Evolutionary conservation across 441 rosid genomes (phyloP), one percentile per base, ranked within the genome.

Genomic region (Omphalea diandra): DNA sequence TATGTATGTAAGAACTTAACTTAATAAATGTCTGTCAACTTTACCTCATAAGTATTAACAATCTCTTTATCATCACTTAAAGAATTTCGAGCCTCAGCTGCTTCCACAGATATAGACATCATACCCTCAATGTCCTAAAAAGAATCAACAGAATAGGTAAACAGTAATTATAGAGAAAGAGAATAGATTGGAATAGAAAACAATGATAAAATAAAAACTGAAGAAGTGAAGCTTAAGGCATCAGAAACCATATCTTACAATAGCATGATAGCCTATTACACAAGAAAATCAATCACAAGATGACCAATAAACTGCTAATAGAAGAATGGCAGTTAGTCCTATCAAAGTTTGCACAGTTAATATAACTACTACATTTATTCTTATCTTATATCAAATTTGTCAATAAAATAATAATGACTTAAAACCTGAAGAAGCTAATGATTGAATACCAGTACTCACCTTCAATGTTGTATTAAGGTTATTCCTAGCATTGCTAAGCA

Each of bases 31-130:
- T 70, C 62, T 66, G 64, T 24, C 57, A 67, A 49, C 58, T 69
- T 59, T 81, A 96, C 99, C 93, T 96, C 99, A 75, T 91, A 93
- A 49, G 99, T 87, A 76, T 90, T 93, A 59, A 90, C 91, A 56
- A 93, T 81, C 80, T 96, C 98, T 79, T 85, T 91, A 86, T 93
- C 98, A 79, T 96, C 97, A 81, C 90, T 91, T 82, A 96, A 83
- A 40, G 98, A 93, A 69, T 87, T 88, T n/a, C 86, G 84, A 54
- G 98, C 99, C 75, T 85, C 97, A 65, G 97, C 80, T 77, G 98
- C 98, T 88, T 96, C 99, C 72, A 88, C 95, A 57, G 99, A 96
- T 72, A 96, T 96, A 29, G 99, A 96, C 98, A 96, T 88, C 99
- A 96, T 96, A 77, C 99, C 98, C 82, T 96, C 98, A 67, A 93